Base-by-base conservation (phyloP, 2,329 filamentous ascomycete species). In the Epichloe sp. region DNA sequence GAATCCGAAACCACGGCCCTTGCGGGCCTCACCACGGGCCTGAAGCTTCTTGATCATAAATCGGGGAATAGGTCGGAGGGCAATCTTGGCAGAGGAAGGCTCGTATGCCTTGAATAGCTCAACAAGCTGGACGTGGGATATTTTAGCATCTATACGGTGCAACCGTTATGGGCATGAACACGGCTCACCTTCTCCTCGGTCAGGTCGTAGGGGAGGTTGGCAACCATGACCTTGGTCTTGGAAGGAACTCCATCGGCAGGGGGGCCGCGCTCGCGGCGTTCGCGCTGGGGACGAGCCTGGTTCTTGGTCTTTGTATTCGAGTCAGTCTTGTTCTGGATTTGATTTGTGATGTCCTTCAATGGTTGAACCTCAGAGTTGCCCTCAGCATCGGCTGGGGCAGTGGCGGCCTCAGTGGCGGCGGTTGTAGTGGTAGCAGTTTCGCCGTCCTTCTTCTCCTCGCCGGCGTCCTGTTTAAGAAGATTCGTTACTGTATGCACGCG, bases 1-100 rank as follows among this genome's bases (percentile, higher is more conserved):
- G 70, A 98, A 98, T 60, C 93, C 93, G 69, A 98, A 98, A 59
- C 93, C 93, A 77, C 93, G 93, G 55, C 93, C 93, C 85, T 98
- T 98, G 77, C 93, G 93, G 63, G 91, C 84, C 77, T 98, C 93
- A 67, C 90, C 90, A 68, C 93, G 91, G 64, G 91, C 90, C 76
- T 95, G 90, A 56, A 98, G 88, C 82, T 98, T 98, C 85, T 96
- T 96, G 75, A 98, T 93, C 93, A 98, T 98, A 79, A 97, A 98
- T 64, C 91, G 90, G 61, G 93, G 93, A 61, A 98, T 98, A 49
- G 93, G 93, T 63, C 93, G 91, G 62, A 98, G 88, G 59, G 93
- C 93, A 66, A 98, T 97, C 83, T 97, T 98, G 71, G 93, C 91
- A 58, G 89, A 94, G 61, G 85, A 85, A 55, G 93, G 93, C 67